Evolutionary conservation across 139 green algal species (phyloP).

Genomic region (Closterium sp.): DNA sequence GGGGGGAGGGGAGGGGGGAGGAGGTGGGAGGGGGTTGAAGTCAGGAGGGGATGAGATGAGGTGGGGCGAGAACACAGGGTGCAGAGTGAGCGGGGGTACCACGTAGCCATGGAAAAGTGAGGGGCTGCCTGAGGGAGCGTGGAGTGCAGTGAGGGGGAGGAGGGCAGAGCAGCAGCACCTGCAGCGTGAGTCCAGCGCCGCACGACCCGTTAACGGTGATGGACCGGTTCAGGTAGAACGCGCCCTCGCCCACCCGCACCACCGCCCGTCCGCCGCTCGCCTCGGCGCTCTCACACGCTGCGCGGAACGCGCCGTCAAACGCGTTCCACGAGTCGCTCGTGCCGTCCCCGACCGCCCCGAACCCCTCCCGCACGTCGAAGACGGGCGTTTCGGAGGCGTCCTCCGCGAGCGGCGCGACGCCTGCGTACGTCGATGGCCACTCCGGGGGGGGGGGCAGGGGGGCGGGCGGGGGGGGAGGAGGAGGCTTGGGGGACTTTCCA

Average conservation of each 20-base stretch:
- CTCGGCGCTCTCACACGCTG: not conserved
- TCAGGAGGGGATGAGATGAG: not conserved
- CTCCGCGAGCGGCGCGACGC: not conserved
- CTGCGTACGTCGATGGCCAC: not conserved
- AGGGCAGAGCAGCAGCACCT: not conserved
- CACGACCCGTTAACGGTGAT: not conserved
- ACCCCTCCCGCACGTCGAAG: not conserved
- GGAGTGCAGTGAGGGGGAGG: not conserved
- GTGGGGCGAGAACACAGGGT: not conserved
- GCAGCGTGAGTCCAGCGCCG: not conserved
- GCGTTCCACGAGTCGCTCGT: not conserved
- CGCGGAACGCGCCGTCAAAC: not conserved
- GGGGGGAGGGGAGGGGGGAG: not conserved
- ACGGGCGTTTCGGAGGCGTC: not conserved
- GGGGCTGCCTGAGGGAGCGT: not conserved
- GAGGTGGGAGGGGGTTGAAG: too few species aligned
- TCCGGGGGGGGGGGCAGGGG: not conserved
- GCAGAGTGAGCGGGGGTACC: not conserved
- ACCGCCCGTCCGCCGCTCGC: not conserved
- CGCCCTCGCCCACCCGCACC: not conserved
- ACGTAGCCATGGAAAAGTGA: not conserved
- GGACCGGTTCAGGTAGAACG: not conserved
- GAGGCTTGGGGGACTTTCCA: not conserved
- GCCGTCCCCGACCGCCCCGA: not conserved
- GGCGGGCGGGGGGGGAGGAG: too few species aligned